These are phyloP conservation scores for Sporothrix dimorphospora DNA, from an alignment of 2,329 filamentous ascomycete genomes.

Conservation along the genomic window DNA sequence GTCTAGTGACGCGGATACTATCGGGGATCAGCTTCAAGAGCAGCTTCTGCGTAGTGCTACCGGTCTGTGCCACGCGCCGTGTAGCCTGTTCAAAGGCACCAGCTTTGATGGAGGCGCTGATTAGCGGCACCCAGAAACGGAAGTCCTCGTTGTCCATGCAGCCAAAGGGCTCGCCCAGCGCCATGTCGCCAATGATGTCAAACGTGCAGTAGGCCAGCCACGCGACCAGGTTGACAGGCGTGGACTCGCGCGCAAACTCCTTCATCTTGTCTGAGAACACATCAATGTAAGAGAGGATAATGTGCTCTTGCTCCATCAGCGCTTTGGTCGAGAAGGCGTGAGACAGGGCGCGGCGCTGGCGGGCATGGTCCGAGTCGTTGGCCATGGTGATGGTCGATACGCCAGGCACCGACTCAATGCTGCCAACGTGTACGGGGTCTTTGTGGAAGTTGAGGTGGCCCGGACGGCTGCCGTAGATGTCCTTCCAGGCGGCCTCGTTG, in stretches of 20 bases:
- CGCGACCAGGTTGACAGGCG: constrained; percentile 34
- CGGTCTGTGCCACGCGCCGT: constrained; percentile 19
- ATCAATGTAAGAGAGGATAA: constrained; percentile 33
- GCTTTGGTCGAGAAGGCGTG: constrained; percentile 39
- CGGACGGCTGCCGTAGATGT: constrained; percentile 43
- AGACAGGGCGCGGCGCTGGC: constrained; percentile 36
- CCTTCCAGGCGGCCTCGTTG: constrained; percentile 41
- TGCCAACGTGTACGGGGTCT: constrained; percentile 7
- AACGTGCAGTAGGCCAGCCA: constrained; percentile 38
- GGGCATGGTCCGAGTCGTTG: constrained; percentile 31
- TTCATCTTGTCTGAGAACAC: constrained; percentile 34
- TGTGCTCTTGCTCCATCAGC: constrained; percentile 36
- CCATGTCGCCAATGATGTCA: constrained; percentile 34
- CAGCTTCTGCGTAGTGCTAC: constrained; percentile 4
- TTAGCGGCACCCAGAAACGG: constrained; percentile 33
- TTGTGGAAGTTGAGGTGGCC: constrained; percentile 19
- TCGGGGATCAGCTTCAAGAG: constrained; percentile 9
- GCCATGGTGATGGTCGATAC: constrained; percentile 18
- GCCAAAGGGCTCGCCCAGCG: constrained; percentile 34
- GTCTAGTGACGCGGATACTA: background rate
- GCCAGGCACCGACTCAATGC: constrained; percentile 8
- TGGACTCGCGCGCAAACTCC: constrained; percentile 30
- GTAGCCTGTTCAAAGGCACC: constrained; percentile 21
- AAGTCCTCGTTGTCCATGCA: constrained; percentile 29
- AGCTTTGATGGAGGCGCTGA: constrained; percentile 28